These are phyloP conservation scores for Scheffersomyces insectosa DNA, from an alignment of 1,139 yeast species.

Conservation along the genomic window DNA sequence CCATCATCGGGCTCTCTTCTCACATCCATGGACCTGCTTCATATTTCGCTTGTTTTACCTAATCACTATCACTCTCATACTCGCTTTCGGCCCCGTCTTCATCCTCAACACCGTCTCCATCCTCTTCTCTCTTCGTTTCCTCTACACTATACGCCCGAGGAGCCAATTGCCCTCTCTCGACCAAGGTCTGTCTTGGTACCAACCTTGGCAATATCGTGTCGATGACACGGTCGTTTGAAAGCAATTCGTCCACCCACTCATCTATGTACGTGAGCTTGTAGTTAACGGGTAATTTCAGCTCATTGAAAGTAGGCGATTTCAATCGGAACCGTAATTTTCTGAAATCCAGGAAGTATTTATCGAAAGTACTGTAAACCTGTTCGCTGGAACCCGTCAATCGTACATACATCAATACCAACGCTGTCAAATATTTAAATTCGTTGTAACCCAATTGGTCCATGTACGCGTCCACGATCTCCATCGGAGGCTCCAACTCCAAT, in stretches of 20 bases:
- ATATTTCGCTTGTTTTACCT: neutral
- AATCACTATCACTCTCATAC: constrained; percentile 16
- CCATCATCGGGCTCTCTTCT: no score
- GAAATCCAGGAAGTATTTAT: constrained; percentile 54
- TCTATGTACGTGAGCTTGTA: constrained; percentile 52
- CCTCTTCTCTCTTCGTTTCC: constrained; percentile 13
- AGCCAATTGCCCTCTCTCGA: constrained; percentile 38
- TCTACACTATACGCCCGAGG: constrained; percentile 36
- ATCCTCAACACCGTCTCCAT: constrained; percentile 1
- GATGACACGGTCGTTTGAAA: constrained; percentile 51
- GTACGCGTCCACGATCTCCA: constrained; percentile 47
- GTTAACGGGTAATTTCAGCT: constrained; percentile 22
- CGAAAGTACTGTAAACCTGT: constrained; percentile 51
- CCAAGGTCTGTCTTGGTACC: constrained; percentile 35
- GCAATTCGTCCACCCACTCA: constrained; percentile 56
- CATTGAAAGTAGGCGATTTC: constrained; percentile 20
- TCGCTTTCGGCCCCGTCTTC: constrained; percentile 7
- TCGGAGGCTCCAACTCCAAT: constrained; percentile 61
- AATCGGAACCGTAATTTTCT: constrained; percentile 46
- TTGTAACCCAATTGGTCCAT: constrained; percentile 44
- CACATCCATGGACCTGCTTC: no score
- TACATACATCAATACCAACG: constrained; percentile 57
- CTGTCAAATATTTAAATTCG: constrained; percentile 68
- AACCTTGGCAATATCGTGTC: constrained; percentile 65
- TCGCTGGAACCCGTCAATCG: constrained; percentile 50